phyloP scores from a whole-genome alignment of 192 early-diverging fungal genomes.

The Backusella sp. region DNA sequence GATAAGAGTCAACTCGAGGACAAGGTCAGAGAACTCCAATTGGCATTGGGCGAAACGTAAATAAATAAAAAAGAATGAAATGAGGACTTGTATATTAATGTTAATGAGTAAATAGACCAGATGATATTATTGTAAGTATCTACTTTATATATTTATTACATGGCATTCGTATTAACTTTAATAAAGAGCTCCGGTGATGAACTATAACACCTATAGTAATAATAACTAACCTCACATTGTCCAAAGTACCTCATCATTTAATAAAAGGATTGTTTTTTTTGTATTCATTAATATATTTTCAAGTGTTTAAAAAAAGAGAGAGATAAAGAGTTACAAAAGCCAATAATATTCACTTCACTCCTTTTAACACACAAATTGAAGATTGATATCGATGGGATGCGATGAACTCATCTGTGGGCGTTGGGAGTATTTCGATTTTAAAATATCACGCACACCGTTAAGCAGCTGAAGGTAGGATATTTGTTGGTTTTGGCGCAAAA shows the following conservation, averaged over 20 bases:
- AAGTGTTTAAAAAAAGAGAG: too few species aligned
- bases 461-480: constrained; percentile 74
- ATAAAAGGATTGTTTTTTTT: too few species aligned
- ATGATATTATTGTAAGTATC: constrained; percentile 2
- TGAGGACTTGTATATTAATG: neutral
- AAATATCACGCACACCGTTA: constrained; percentile 62
- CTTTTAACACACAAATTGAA: constrained; percentile 27
- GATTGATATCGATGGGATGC: constrained; percentile 50
- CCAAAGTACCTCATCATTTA: too few species aligned
- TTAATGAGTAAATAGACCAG: neutral
- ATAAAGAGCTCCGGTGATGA: neutral
- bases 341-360: too few species aligned
- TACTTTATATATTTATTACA: too few species aligned
- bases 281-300: too few species aligned
- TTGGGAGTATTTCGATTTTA: constrained; percentile 66
- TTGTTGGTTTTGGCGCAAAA: constrained; percentile 52
- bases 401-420: constrained; percentile 79
- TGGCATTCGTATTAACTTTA: neutral
- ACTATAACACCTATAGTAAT: neutral
- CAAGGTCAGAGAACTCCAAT: constrained; percentile 46
- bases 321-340: too few species aligned
- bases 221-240: too few species aligned
- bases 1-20: constrained; percentile 53
- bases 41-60: constrained; percentile 44
- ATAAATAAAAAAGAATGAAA: constrained; percentile 4